These are phyloP conservation scores for Coprinopsis marcescibilis DNA, from an alignment of 768 basidiomycete genomes.

Conservation along the genomic window DNA sequence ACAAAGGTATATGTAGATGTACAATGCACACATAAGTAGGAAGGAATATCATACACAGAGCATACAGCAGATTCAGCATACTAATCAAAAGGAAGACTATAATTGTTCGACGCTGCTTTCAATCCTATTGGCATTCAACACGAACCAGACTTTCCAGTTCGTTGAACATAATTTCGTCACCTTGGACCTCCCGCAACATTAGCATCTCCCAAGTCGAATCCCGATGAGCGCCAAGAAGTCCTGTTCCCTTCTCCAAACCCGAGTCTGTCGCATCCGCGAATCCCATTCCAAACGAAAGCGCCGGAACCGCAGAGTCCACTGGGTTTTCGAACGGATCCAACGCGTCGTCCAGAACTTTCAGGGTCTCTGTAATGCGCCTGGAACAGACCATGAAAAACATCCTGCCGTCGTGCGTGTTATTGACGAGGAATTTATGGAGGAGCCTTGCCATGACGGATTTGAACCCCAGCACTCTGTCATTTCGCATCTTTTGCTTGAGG, in stretches of 20 bases:
- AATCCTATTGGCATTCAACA: constrained; percentile 54
- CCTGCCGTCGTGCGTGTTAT: constrained; percentile 46
- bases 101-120: constrained; percentile 19
- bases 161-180: constrained; percentile 64
- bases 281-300: constrained; percentile 80
- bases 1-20: too few relatives aligned
- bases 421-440: constrained; percentile 59
- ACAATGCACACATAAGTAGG: too few relatives aligned
- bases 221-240: constrained; percentile 66
- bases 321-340: constrained; percentile 73
- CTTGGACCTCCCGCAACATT: constrained; percentile 56
- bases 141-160: constrained; percentile 78
- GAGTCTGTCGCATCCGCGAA: constrained; percentile 70
- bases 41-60: too few relatives aligned
- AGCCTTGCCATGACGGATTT: constrained; percentile 66
- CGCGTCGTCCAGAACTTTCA: constrained; percentile 74
- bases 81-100: constrained; percentile 12
- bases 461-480: constrained; percentile 61
- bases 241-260: constrained; percentile 64
- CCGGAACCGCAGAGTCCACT: constrained; percentile 50
- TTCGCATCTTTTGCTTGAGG: constrained; percentile 66
- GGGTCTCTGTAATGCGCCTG: constrained; percentile 65
- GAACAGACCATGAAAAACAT: constrained; percentile 47
- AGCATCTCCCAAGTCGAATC: constrained; percentile 68
- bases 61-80: constrained; percentile 7